Conservation (phyloP, 2,329 filamentous ascomycete species). For the Amphichorda felina region DNA sequence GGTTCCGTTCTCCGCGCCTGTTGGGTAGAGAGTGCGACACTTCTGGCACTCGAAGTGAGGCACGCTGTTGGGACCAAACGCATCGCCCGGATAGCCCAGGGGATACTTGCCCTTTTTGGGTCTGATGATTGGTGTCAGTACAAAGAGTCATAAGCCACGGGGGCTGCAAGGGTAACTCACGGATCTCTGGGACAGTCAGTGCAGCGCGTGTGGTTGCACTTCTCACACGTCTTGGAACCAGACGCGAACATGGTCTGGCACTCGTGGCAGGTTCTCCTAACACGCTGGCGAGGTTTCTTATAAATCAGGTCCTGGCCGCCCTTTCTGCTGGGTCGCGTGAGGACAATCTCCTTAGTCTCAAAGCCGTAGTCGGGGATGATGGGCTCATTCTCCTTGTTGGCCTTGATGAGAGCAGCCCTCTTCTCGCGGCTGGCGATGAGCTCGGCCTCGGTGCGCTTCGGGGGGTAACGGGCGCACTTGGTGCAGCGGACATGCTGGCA, state of each 20-base stretch:
- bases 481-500: constrained; percentile 76
- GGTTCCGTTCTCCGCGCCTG: constrained; percentile 34
- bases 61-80: constrained; percentile 36
- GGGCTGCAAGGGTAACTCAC: constrained; percentile 35
- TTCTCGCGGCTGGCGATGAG: constrained; percentile 38
- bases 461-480: constrained; percentile 65
- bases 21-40: constrained; percentile 47
- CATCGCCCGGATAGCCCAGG: constrained; percentile 58
- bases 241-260: constrained; percentile 53
- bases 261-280: constrained; percentile 65
- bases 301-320: constrained; percentile 61
- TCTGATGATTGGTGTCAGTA: constrained; percentile 20
- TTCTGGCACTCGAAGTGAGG: constrained; percentile 48
- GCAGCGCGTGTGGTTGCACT: constrained; percentile 64
- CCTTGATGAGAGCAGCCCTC: constrained; percentile 36
- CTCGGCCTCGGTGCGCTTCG: constrained; percentile 47
- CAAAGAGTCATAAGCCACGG: not conserved
- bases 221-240: constrained; percentile 49
- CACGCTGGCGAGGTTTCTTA: constrained; percentile 59
- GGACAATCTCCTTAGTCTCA: constrained; percentile 32
- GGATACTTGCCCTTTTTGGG: constrained; percentile 59
- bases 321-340: constrained; percentile 53
- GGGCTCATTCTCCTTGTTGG: constrained; percentile 43
- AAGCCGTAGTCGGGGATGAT: constrained; percentile 38
- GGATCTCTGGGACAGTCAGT: constrained; percentile 72